phyloP scores from a whole-genome alignment of 768 basidiomycete species.

The Tulasnella sp. region DNA sequence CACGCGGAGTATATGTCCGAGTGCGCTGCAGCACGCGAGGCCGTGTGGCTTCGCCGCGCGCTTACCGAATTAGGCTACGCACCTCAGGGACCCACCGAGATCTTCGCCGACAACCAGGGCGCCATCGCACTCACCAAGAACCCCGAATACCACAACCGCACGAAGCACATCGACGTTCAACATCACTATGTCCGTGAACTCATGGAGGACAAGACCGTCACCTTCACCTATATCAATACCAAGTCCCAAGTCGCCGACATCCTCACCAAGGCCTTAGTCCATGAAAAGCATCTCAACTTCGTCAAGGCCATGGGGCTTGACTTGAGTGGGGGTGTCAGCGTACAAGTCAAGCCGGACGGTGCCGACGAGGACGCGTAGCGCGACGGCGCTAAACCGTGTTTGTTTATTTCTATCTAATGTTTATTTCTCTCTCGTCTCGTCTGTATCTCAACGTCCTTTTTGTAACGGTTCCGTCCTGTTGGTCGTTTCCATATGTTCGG shows the following conservation, averaged over 20 bases:
- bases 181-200: slow-evolving; percentile 38
- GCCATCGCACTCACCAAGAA: slow-evolving; percentile 29
- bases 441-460: too few species aligned
- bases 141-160: slow-evolving; percentile 31
- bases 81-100: slow-evolving; percentile 25
- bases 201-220: slow-evolving; percentile 34
- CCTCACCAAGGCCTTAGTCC: slow-evolving; percentile 24
- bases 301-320: slow-evolving; percentile 2
- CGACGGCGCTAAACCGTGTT: neutral
- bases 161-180: slow-evolving; percentile 36
- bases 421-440: too few species aligned
- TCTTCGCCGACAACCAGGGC: slow-evolving; percentile 28
- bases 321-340: slow-evolving; percentile 8
- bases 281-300: neutral
- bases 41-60: slow-evolving; percentile 25
- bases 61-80: slow-evolving; percentile 15
- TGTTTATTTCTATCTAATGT: too few species aligned
- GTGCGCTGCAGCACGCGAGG: slow-evolving; percentile 28
- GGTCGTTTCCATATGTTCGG: too few species aligned
- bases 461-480: too few species aligned
- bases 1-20: slow-evolving; percentile 31
- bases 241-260: slow-evolving; percentile 30
- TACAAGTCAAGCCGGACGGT: neutral
- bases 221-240: slow-evolving; percentile 36
- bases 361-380: neutral